phyloP scores from a whole-genome alignment of 1,284 basidiomycete genomes.

The Ceratobasidium sp. region DNA sequence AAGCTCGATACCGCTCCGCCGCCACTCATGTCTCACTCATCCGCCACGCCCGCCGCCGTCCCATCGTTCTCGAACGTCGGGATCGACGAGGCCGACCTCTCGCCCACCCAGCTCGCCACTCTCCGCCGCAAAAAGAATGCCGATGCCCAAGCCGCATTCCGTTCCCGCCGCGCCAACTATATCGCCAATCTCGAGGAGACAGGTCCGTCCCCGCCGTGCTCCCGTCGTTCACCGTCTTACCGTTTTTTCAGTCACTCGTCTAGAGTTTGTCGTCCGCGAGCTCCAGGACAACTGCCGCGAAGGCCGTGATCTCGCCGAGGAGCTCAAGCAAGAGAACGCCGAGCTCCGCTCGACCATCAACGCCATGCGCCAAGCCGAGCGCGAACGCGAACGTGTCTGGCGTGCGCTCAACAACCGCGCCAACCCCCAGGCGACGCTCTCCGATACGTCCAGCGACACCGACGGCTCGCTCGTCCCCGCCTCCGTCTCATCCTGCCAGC shows the following conservation, averaged over 20 bases:
- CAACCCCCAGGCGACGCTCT: conserved; percentile 44
- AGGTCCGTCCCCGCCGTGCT: conserved; percentile 62
- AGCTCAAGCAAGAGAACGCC: conserved; percentile 73
- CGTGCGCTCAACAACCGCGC: conserved; percentile 44
- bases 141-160: conserved; percentile 67
- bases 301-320: conserved; percentile 68
- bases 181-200: conserved; percentile 89
- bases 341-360: conserved; percentile 59
- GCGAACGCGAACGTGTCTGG: conserved; percentile 46
- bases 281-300: conserved; percentile 83
- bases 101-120: conserved; percentile 48
- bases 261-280: conserved; percentile 83
- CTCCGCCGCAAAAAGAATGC: conserved; percentile 77
- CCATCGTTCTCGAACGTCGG: background rate
- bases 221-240: conserved; percentile 44
- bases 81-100: conserved; percentile 43
- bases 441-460: conserved; percentile 43
- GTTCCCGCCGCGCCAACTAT: conserved; percentile 77
- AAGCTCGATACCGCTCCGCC: conserved; percentile 4
- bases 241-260: conserved; percentile 71
- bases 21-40: conserved; percentile 25
- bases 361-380: conserved; percentile 41
- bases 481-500: conserved; percentile 37
- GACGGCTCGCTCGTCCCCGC: conserved; percentile 44
- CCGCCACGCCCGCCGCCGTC: conserved; percentile 1